Percentiles rank a stretch among this genome's conserved stretches.
phyloP scores from a whole-genome alignment of 441 rosid species.

The Aquilaria agallochum region DNA sequence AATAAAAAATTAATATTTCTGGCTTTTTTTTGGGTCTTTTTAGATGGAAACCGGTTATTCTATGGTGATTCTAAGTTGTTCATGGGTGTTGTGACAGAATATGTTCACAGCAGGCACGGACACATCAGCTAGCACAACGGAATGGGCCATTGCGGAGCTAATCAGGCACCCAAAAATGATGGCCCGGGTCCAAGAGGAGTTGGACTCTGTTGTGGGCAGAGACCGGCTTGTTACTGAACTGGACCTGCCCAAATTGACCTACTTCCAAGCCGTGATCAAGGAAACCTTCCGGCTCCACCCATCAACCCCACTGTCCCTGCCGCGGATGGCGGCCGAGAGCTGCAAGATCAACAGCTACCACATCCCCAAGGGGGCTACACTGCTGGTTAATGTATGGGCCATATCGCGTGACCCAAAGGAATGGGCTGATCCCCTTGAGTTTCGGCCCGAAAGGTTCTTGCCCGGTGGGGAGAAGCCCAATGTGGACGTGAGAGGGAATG shows the following conservation, averaged over 20 bases:
- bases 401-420: slow-evolving; percentile 51
- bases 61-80: no score
- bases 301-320: slow-evolving; percentile 66
- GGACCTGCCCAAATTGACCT: slow-evolving; percentile 46
- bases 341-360: slow-evolving; percentile 48
- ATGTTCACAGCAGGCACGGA: slow-evolving; percentile 72
- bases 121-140: slow-evolving; percentile 57
- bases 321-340: slow-evolving; percentile 46
- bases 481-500: slow-evolving; percentile 66
- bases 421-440: slow-evolving; percentile 51
- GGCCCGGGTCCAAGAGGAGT: slow-evolving; percentile 47
- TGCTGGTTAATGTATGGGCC: slow-evolving; percentile 66
- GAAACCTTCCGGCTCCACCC: slow-evolving; percentile 77
- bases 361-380: slow-evolving; percentile 57
- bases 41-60: background rate
- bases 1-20: background rate
- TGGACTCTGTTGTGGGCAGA: slow-evolving; percentile 59
- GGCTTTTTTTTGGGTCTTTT: background rate
- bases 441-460: slow-evolving; percentile 52
- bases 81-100: slow-evolving; percentile 27
- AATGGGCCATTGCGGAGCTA: slow-evolving; percentile 61
- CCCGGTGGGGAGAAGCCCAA: slow-evolving; percentile 49
- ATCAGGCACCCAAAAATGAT: slow-evolving; percentile 45
- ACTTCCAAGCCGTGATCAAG: slow-evolving; percentile 66
- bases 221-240: slow-evolving; percentile 48